phyloP scores from a whole-genome alignment of 352 stramenopile species.

The Elongisporangium undulatum region DNA sequence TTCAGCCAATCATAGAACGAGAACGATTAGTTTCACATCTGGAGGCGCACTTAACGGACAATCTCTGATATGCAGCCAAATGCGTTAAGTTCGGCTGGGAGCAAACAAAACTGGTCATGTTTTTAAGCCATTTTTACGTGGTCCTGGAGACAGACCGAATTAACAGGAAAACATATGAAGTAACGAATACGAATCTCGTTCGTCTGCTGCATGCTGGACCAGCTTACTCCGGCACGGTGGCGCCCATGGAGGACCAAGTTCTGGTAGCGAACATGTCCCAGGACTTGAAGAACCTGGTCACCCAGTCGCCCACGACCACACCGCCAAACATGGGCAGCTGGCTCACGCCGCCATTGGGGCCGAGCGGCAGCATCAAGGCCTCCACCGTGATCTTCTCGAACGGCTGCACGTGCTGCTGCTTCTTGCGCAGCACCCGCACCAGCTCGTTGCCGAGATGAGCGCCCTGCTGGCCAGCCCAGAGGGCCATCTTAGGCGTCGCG shows the following conservation, averaged over 20 bases:
- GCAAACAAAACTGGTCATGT: background rate
- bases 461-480: constrained; percentile 34
- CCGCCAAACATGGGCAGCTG: constrained; percentile 50
- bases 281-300: constrained; percentile 42
- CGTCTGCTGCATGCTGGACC: too few relatives aligned
- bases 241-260: constrained; percentile 31
- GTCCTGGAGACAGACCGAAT: too few relatives aligned
- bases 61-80: background rate
- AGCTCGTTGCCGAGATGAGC: constrained; percentile 35
- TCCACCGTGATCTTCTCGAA: constrained; percentile 33
- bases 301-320: constrained; percentile 42
- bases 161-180: too few relatives aligned
- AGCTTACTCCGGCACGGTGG: constrained; percentile 21
- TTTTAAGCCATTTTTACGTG: background rate
- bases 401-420: constrained; percentile 27
- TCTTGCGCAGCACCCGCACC: constrained; percentile 28
- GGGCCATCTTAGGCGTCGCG: constrained; percentile 33
- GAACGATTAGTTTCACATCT: background rate
- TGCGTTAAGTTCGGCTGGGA: background rate
- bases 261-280: constrained; percentile 39
- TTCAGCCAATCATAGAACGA: background rate
- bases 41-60: background rate
- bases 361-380: constrained; percentile 38
- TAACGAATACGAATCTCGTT: too few relatives aligned
- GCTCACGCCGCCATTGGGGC: constrained; percentile 39